Conservation (phyloP, 1,284 basidiomycete genomes). For the Pisolithus thermaeus region DNA sequence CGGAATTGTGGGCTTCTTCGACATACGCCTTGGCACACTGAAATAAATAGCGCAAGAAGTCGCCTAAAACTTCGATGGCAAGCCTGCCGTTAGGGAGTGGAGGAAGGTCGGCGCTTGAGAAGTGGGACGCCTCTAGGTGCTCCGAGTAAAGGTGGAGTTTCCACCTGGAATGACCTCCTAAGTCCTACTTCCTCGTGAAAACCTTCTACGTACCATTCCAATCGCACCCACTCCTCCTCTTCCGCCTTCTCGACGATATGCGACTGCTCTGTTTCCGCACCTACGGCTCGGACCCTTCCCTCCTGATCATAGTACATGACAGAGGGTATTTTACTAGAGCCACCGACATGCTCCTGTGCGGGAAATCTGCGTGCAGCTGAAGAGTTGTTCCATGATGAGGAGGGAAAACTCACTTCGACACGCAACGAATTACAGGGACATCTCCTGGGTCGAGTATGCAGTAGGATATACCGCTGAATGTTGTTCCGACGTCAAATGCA, state of each 20-base stretch:
- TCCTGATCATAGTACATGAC: constrained; percentile 46
- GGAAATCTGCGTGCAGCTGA: constrained; percentile 29
- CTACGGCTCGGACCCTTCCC: constrained; percentile 39
- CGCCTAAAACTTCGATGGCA: constrained; percentile 41
- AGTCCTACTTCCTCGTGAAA: background rate
- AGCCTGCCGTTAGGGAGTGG: constrained; percentile 41
- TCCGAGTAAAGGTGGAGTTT: constrained; percentile 47
- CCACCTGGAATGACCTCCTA: constrained; percentile 38
- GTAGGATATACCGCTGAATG: constrained; percentile 45
- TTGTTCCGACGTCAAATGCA: constrained; percentile 48
- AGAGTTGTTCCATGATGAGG: too few species aligned
- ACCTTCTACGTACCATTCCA: constrained; percentile 39
- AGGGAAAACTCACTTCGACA: constrained; percentile 30
- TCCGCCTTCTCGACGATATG: constrained; percentile 36
- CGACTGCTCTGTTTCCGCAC: constrained; percentile 42
- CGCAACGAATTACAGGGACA: constrained; percentile 37
- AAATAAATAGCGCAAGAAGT: constrained; percentile 47
- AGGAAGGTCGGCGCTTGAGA: constrained; percentile 29
- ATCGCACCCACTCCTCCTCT: constrained; percentile 38
- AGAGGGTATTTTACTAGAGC: constrained; percentile 50
- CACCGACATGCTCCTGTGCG: constrained; percentile 33
- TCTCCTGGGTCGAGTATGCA: constrained; percentile 40
- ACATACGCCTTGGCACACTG: constrained; percentile 42
- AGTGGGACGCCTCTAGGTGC: constrained; percentile 21
- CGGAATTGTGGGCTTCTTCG: constrained; percentile 35